Evolutionary conservation across 2,329 filamentous ascomycete genomes (phyloP).

Genomic region (Sclerotinia sclerotiorum): DNA sequence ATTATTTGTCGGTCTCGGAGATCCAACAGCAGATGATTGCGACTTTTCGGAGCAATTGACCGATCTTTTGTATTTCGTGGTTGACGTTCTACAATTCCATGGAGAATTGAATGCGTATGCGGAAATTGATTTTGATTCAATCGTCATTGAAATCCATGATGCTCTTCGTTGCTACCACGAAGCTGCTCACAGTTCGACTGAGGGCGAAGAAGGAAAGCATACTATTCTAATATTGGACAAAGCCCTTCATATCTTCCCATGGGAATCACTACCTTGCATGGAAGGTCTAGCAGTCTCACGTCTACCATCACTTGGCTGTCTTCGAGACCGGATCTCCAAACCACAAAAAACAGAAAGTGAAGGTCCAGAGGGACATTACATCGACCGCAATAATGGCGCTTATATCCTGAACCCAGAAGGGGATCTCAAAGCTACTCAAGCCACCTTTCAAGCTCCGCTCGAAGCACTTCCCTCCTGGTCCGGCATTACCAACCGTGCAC

Average conservation of each 20-base stretch:
- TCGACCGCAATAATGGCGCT: slow-evolving; percentile 57
- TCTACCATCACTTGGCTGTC: slow-evolving; percentile 79
- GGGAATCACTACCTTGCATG: slow-evolving; percentile 92
- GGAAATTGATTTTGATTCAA: slow-evolving; percentile 91
- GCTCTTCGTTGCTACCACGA: slow-evolving; percentile 77
- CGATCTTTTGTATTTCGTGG: slow-evolving; percentile 91
- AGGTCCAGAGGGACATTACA: slow-evolving; percentile 51
- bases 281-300: slow-evolving; percentile 77
- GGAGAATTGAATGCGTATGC: slow-evolving; percentile 96
- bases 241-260: slow-evolving; percentile 84
- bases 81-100: slow-evolving; percentile 95
- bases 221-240: slow-evolving; percentile 92
- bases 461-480: slow-evolving; percentile 67
- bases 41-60: slow-evolving; percentile 88
- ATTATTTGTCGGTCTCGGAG: slow-evolving; percentile 82
- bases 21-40: slow-evolving; percentile 62
- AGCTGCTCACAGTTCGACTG: slow-evolving; percentile 42
- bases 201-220: slow-evolving; percentile 54
- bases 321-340: slow-evolving; percentile 69
- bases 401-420: slow-evolving; percentile 89
- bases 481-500: slow-evolving; percentile 65
- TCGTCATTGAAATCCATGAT: slow-evolving; percentile 85
- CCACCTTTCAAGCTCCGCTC: slow-evolving; percentile 68
- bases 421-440: slow-evolving; percentile 78
- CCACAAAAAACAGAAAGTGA: slow-evolving; percentile 30